Percentiles rank a stretch among this genome's conserved stretches.
Conservation (phyloP, 176 grass and related monocot genomes). For the Bothriochloa decipiens region DNA sequence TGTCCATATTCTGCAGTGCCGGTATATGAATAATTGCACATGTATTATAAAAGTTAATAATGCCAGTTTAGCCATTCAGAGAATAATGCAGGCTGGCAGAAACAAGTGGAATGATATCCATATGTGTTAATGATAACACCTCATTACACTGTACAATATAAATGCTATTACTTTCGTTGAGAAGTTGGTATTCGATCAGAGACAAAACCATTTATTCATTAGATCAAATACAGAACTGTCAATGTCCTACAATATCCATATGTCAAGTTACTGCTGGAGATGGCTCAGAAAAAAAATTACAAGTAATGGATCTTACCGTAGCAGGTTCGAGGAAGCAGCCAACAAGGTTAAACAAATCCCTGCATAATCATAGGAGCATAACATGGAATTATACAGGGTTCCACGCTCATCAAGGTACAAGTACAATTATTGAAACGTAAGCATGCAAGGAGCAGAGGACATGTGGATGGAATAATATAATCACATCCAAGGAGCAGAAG, state of each 20-base stretch:
- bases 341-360: constrained; percentile 90
- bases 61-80: neutral
- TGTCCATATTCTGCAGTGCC: neutral
- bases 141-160: neutral
- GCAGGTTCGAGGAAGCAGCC: constrained; percentile 90
- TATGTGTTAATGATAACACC: constrained; percentile 1
- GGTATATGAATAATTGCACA: neutral
- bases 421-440: neutral
- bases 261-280: constrained; percentile 14
- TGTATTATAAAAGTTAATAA: neutral
- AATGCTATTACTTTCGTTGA: neutral
- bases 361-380: constrained; percentile 45
- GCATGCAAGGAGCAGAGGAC: constrained; percentile 1
- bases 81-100: constrained; percentile 10
- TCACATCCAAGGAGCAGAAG: constrained; percentile 8
- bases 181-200: neutral
- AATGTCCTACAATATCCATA: constrained; percentile 12
- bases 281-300: neutral
- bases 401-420: neutral
- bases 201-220: neutral
- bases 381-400: neutral
- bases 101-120: constrained; percentile 32
- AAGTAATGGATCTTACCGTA: constrained; percentile 72
- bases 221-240: constrained; percentile 10
- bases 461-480: constrained; percentile 29